Conservation (phyloP, 495 filamentous ascomycete species). For the Aspergillus affinis region DNA sequence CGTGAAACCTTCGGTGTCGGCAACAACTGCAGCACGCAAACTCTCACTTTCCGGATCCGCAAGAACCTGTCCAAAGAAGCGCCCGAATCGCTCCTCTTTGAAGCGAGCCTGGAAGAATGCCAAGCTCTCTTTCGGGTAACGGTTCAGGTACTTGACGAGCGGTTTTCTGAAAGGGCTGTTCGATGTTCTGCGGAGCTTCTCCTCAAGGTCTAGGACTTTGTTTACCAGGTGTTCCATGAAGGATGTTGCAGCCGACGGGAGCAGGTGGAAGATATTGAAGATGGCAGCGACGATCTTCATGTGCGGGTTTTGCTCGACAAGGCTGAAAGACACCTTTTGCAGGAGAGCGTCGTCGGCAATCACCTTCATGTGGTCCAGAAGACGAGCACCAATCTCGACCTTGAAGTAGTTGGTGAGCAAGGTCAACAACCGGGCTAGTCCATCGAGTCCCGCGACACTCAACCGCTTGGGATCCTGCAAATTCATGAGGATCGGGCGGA, state of each 20-base stretch:
- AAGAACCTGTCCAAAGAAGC: constrained; percentile 94
- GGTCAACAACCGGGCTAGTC: constrained; percentile 81
- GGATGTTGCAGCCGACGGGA: constrained; percentile 81
- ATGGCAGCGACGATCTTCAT: constrained; percentile 94
- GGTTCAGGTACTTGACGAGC: constrained; percentile 90
- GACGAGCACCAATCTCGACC: constrained; percentile 88
- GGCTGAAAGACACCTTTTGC: constrained; percentile 88
- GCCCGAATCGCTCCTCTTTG: constrained; percentile 79
- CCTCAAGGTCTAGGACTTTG: constrained; percentile 84
- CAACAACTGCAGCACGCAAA: constrained; percentile 70
- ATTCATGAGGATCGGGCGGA: constrained; percentile 93
- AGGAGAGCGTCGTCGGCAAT: constrained; percentile 78
- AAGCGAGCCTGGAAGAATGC: constrained; percentile 71
- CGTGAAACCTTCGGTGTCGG: constrained; percentile 69
- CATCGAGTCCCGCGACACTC: constrained; percentile 86
- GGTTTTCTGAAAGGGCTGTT: constrained; percentile 90
- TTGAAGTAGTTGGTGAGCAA: constrained; percentile 98
- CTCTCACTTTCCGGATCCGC: constrained; percentile 70
- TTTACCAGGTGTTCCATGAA: constrained; percentile 90
- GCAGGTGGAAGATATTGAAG: constrained; percentile 93
- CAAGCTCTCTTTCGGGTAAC: constrained; percentile 87
- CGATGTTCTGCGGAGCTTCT: constrained; percentile 82
- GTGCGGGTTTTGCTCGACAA: constrained; percentile 85
- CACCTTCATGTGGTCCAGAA: constrained; percentile 88
- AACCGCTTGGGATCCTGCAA: constrained; percentile 90